Conservation (phyloP, 2,329 filamentous ascomycete genomes). For the Microsporum audouinii region DNA sequence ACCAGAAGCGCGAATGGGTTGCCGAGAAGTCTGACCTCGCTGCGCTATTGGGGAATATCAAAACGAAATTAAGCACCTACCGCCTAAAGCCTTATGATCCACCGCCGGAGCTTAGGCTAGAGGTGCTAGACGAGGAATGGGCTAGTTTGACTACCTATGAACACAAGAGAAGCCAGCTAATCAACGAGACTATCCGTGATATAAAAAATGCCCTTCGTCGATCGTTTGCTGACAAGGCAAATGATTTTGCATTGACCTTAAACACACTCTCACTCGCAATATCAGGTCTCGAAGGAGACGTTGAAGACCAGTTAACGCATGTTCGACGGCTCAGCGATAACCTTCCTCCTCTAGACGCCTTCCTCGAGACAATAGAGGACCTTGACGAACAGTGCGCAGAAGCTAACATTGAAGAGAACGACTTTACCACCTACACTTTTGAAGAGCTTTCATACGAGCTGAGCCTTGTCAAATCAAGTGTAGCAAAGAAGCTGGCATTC, state of each 20-base stretch:
- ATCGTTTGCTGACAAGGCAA: conserved; percentile 94
- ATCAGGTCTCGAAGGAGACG: conserved; percentile 90
- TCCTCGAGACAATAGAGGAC: conserved; percentile 73
- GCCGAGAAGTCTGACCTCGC: conserved; percentile 94
- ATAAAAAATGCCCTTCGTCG: conserved; percentile 92
- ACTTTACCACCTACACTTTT: conserved; percentile 98
- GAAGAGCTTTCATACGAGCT: conserved; percentile 93
- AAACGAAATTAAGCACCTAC: conserved; percentile 95
- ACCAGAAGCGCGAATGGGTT: conserved; percentile 87
- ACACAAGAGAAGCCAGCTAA: conserved; percentile 77
- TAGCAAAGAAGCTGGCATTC: conserved; percentile 93
- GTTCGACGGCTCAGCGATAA: conserved; percentile 76
- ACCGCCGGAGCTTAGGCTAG: conserved; percentile 68
- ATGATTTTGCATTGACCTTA: conserved; percentile 89
- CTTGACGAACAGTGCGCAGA: conserved; percentile 84
- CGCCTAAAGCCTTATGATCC: conserved; percentile 83
- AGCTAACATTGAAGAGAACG: conserved; percentile 98
- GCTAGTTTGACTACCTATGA: conserved; percentile 66
- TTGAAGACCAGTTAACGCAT: conserved; percentile 86
- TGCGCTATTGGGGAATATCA: conserved; percentile 91
- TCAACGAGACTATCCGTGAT: conserved; percentile 96
- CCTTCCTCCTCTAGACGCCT: conserved; percentile 78
- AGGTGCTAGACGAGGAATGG: conserved; percentile 77
- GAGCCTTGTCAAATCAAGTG: conserved; percentile 76
- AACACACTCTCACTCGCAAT: conserved; percentile 93